A percentile compares a stretch with the other conserved stretches of the same genome.
These are phyloP conservation scores for Flaveria brownii DNA, from an alignment of 129 eudicot genomes.

Conservation along the genomic window DNA sequence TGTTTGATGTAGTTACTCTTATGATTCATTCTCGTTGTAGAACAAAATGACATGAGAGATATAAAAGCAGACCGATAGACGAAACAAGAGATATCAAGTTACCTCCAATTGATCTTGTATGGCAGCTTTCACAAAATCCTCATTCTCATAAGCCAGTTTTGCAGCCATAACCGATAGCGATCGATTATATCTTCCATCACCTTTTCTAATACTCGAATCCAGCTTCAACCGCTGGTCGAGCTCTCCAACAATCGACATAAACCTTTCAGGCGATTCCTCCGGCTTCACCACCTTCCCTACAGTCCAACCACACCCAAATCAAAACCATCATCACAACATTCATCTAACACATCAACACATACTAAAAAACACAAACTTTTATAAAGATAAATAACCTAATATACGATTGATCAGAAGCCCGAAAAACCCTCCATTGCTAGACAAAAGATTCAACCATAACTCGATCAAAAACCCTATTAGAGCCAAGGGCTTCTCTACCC, in stretches of 20 bases:
- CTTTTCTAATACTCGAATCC: slow-evolving; percentile 34
- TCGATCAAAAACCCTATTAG: slow-evolving; percentile 44
- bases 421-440: slow-evolving; percentile 53
- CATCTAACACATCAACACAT: not conserved
- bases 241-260: slow-evolving; percentile 46
- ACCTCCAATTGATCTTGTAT: slow-evolving; percentile 67
- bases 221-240: slow-evolving; percentile 51
- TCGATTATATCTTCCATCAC: slow-evolving; percentile 41
- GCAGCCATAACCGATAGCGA: slow-evolving; percentile 65
- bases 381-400: slow-evolving; percentile 34
- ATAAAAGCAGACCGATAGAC: not conserved
- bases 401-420: slow-evolving; percentile 41
- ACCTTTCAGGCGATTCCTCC: slow-evolving; percentile 42
- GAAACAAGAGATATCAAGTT: not conserved
- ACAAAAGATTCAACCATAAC: slow-evolving; percentile 49
- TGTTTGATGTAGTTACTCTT: not conserved
- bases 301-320: slow-evolving; percentile 13
- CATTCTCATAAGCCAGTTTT: slow-evolving; percentile 61
- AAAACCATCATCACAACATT: not conserved
- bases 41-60: not conserved
- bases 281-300: slow-evolving; percentile 64
- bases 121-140: slow-evolving; percentile 42
- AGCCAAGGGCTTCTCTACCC: slow-evolving; percentile 45
- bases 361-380: not conserved
- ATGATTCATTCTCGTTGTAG: not conserved